Base-by-base conservation (phyloP, 768 basidiomycete species). In the Mycena olivaceomarginata region DNA sequence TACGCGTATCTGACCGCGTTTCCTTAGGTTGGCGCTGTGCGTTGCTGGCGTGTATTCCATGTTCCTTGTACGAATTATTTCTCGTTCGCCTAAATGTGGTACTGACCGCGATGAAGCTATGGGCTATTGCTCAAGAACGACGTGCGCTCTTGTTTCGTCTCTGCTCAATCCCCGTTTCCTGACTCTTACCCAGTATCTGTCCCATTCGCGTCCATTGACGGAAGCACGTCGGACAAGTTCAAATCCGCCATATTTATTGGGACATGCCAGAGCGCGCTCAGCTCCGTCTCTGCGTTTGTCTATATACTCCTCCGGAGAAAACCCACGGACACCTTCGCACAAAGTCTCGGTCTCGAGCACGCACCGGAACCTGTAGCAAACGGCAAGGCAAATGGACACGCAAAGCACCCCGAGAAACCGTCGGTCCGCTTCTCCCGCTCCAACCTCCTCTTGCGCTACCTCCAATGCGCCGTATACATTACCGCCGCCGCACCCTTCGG, bases 111-210 rank as follows among this genome's bases (percentile, higher is more conserved):
- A 37, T 70, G 10, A 79, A 97, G 96, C 84, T 97, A 66, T 96
- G 97, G 97, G 97, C 96, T 13, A 92, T 98, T 59, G 96, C 97
- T 11, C 98, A 99, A 88, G 98, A 99, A 88, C 90, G 98, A 85
- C 84, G 98, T 98, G 85, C 81, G 92, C 45, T 59, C 6, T 66
- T 46, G 31, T 57, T 9, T 66, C 43, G 22, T 37, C 25, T 41
- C 31, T 57, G 62, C 40, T 16, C 45, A n/a, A 67, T 78, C 78
- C 31, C 31, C 12, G 22, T 18, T 56, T 37, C 56, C 31, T 31
- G 37, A 74, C 57, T 13, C 72, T 16, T 66, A 4, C 31, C 8
- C 45, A 97, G 96, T 97, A 71, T 95, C 96, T 39, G 95, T 96
- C 40, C 96, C 96, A 18, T 97, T 97, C 86, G 89, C 92, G 79